Conservation (phyloP, 129 eudicot species). For the Flaveria trinervia region DNA sequence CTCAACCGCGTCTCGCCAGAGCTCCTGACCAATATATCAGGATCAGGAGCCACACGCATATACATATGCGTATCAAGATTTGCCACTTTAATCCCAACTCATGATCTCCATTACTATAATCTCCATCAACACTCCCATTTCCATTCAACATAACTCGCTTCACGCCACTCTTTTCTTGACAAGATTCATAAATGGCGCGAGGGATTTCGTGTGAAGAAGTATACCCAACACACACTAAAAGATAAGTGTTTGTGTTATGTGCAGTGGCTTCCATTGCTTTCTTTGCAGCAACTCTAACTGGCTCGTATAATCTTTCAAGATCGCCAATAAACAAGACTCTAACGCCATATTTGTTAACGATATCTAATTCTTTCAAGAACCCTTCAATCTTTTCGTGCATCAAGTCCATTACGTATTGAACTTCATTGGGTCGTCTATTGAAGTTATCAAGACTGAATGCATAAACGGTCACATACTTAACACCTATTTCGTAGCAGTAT, state of each 20-base stretch:
- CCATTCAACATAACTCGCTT: slow-evolving; percentile 7
- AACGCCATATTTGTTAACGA: slow-evolving; percentile 52
- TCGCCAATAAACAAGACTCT: slow-evolving; percentile 58
- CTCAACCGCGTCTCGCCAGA: slow-evolving; percentile 72
- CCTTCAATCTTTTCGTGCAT: slow-evolving; percentile 76
- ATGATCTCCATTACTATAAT: background rate
- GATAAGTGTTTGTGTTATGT: slow-evolving; percentile 36
- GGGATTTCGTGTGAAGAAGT: slow-evolving; percentile 69
- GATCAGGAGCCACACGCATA: slow-evolving; percentile 60
- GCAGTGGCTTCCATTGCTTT: slow-evolving; percentile 56
- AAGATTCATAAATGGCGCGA: slow-evolving; percentile 51
- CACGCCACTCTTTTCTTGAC: slow-evolving; percentile 39
- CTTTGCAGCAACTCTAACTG: slow-evolving; percentile 55
- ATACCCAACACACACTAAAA: slow-evolving; percentile 58
- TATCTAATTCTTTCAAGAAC: slow-evolving; percentile 46
- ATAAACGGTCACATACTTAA: slow-evolving; percentile 49
- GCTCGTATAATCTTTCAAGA: slow-evolving; percentile 47
- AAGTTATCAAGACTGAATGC: slow-evolving; percentile 74
- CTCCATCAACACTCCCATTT: slow-evolving; percentile 9
- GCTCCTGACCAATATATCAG: slow-evolving; percentile 61
- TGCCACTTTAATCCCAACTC: slow-evolving; percentile 28
- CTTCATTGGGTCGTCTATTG: slow-evolving; percentile 58
- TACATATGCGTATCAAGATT: slow-evolving; percentile 64
- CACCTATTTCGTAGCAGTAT: slow-evolving; percentile 66
- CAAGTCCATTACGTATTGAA: slow-evolving; percentile 61